A percentile compares a stretch with the other conserved stretches of the same genome.
These are phyloP conservation scores for Coelastrella sp. DNA, from an alignment of 139 green algal genomes.

Conservation along the genomic window DNA sequence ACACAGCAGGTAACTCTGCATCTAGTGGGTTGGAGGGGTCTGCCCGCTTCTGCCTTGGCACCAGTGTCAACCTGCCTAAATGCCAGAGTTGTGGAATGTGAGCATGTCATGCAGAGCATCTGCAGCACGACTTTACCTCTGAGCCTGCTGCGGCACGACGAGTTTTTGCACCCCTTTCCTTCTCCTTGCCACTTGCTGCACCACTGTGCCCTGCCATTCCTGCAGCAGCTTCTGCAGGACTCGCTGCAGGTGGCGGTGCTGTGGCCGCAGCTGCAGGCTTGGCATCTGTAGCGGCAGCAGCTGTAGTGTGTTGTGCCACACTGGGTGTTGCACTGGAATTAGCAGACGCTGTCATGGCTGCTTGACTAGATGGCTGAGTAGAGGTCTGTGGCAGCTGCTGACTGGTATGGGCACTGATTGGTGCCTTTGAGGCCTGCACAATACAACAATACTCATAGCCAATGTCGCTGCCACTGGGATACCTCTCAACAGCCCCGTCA, in stretches of 20 bases:
- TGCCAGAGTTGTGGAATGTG: not conserved
- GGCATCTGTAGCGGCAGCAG: not conserved
- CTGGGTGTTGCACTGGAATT: not conserved
- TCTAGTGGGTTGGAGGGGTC: too few species aligned
- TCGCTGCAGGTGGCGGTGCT: not conserved
- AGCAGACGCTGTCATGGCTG: not conserved
- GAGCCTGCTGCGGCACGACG: conserved; percentile 67
- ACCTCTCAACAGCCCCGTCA: too few species aligned
- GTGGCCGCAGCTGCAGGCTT: not conserved
- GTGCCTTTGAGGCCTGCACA: too few species aligned
- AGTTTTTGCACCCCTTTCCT: conserved; percentile 36
- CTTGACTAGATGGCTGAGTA: not conserved
- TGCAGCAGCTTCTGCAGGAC: not conserved
- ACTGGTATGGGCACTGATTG: too few species aligned
- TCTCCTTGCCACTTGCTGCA: not conserved
- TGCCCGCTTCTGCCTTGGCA: too few species aligned
- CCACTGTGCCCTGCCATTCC: not conserved
- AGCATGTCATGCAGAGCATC: not conserved
- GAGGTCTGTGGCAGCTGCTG: too few species aligned
- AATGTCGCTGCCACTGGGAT: too few species aligned
- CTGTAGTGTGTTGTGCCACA: not conserved
- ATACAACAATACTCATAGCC: too few species aligned
- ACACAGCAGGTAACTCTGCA: too few species aligned
- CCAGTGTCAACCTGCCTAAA: not conserved
- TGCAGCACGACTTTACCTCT: conserved; percentile 50